Base-by-base conservation (phyloP, 2,329 filamentous ascomycete species). In the Malbranchea cinnamomea region DNA sequence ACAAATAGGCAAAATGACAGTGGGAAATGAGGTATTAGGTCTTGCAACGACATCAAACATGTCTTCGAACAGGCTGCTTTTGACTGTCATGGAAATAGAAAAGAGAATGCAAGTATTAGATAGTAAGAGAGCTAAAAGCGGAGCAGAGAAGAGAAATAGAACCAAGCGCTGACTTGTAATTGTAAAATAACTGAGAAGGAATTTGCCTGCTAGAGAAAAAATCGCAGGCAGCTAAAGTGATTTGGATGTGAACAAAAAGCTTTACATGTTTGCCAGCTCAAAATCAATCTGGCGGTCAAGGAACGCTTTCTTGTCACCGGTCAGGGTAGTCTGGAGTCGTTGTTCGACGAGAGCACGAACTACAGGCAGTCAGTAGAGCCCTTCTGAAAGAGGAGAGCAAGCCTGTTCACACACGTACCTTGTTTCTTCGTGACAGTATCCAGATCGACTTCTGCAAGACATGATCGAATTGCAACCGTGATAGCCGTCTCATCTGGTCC, bases 391-490 rank as follows among this genome's bases (percentile, higher is more conserved):
- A 17, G n/a, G 15, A 18, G 13, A 23, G 12, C 16, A n/a, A 7
- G 21, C 10, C 12, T 14, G 21, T 22, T 9, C 6, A 7, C 6
- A 13, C 18, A 50, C 53, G 62, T 62, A 51, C 73, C 60, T 60
- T 95, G 87, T 63, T 98, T 98, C 74, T 95, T 98, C 5, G 89
- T 98, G 27, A 95, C 82, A n/a, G 71, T 87, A 52, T 98, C 89
- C 23, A 98, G 65, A 53, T 98, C 87, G 1, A 94, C 84, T 47
- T 94, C 87, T 10, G 67, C 60, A 38, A 98, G 63, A 44, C 89
- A 89, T 29, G 68, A 63, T 46, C 83, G 78, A 38, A 95, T 87
- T 2, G 81, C 79, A 37, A 91, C 80, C 11, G 82, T 67, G 40
- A 98, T 94, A 37, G 73, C 68, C 26, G 62, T 63, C 45, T 95